These are phyloP conservation scores for Suillus discolor DNA, from an alignment of 768 basidiomycete genomes.

Conservation along the genomic window DNA sequence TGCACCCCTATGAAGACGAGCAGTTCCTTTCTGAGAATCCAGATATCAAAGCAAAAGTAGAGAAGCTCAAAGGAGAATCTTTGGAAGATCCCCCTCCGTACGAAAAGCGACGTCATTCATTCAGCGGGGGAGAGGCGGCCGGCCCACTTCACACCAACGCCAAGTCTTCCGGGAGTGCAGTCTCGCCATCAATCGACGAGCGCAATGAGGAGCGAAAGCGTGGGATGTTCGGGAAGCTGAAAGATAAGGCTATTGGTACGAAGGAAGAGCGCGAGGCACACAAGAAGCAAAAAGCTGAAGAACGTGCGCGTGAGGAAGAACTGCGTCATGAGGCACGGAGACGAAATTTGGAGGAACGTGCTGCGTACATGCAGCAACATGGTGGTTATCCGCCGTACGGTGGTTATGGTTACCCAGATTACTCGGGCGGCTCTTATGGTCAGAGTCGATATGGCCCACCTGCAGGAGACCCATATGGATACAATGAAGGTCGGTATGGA, in stretches of 20 bases:
- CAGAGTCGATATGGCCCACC: conserved; percentile 3
- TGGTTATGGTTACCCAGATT: conserved; percentile 13
- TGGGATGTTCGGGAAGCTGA: conserved; percentile 61
- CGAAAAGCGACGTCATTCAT: conserved; percentile 33
- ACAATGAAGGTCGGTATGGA: conserved; percentile 10
- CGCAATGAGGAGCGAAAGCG: conserved; percentile 37
- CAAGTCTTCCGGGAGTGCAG: conserved; percentile 2
- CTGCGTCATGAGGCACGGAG: conserved; percentile 18
- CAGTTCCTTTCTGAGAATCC: conserved; percentile 61
- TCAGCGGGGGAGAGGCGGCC: conserved; percentile 16
- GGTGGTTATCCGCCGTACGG: conserved; percentile 34
- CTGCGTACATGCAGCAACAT: conserved; percentile 35
- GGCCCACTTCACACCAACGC: not conserved
- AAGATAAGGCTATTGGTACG: conserved; percentile 64
- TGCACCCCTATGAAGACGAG: conserved; percentile 72
- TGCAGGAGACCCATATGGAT: conserved; percentile 10
- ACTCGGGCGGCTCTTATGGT: conserved; percentile 2
- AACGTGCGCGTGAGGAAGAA: conserved; percentile 27
- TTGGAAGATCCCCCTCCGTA: conserved; percentile 30
- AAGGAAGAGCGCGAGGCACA: conserved; percentile 62
- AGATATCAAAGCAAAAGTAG: conserved; percentile 42
- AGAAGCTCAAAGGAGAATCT: conserved; percentile 7
- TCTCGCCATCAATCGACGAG: not conserved
- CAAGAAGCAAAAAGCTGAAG: conserved; percentile 34
- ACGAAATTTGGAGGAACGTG: conserved; percentile 30